A percentile compares a stretch with the other conserved stretches of the same genome.
phyloP scores from a whole-genome alignment of 164 flowering plant genomes.

The Vitis labrusca region DNA sequence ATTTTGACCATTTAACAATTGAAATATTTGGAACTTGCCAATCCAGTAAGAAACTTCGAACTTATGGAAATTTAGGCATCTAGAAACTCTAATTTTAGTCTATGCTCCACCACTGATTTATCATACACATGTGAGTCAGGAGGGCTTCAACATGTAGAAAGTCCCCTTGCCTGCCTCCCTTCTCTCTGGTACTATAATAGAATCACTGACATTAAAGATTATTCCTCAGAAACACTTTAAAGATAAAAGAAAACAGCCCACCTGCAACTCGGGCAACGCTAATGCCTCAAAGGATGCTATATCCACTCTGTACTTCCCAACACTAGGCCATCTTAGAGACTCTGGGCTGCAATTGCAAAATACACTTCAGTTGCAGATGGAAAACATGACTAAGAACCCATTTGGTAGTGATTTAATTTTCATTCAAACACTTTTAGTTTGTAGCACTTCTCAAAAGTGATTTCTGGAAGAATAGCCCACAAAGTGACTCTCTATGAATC shows the following conservation, averaged over 20 bases:
- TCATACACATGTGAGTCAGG: too few relatives aligned
- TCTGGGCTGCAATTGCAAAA: constrained; percentile 49
- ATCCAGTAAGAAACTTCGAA: background rate
- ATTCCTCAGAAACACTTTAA: too few relatives aligned
- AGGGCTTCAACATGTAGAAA: too few relatives aligned
- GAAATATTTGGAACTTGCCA: background rate
- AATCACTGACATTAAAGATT: too few relatives aligned
- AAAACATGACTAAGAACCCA: background rate
- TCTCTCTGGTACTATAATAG: background rate
- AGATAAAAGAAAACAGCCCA: constrained; percentile 9
- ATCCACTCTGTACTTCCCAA: constrained; percentile 82
- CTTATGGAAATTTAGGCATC: background rate
- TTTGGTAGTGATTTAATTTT: too few relatives aligned
- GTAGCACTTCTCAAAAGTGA: too few relatives aligned
- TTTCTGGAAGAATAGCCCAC: too few relatives aligned
- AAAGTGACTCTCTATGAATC: too few relatives aligned
- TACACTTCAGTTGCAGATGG: constrained; percentile 1
- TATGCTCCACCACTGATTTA: background rate
- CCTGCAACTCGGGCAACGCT: constrained; percentile 87
- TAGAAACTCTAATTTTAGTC: background rate
- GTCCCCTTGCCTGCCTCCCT: too few relatives aligned
- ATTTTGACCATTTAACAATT: background rate
- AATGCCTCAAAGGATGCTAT: constrained; percentile 78
- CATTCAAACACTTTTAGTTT: too few relatives aligned
- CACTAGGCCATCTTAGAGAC: constrained; percentile 74